Evolutionary conservation across 2,329 filamentous ascomycete species (phyloP).

Genomic region (Colletotrichum horii): DNA sequence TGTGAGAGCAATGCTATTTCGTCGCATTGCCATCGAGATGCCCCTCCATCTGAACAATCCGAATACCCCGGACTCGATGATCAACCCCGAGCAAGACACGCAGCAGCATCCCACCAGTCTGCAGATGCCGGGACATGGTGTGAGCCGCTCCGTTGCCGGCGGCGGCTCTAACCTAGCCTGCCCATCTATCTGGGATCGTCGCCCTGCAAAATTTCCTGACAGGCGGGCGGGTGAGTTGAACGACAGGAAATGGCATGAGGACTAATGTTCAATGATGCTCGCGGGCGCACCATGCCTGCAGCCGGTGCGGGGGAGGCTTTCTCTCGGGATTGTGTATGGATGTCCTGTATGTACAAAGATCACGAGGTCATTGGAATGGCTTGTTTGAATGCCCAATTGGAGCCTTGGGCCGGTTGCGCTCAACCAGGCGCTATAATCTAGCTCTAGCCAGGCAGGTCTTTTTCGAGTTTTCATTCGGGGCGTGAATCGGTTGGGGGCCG

Average conservation of each 20-base stretch:
- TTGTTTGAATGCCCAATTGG: not conserved
- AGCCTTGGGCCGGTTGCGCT: not conserved
- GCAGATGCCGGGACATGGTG: not conserved
- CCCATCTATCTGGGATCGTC: not conserved
- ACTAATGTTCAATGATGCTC: not conserved
- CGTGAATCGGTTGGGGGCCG: not conserved
- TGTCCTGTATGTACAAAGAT: not conserved
- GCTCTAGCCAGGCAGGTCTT: not conserved
- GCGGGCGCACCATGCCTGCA: not conserved
- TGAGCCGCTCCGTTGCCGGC: conserved; percentile 11
- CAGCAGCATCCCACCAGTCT: not conserved
- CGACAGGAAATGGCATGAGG: not conserved
- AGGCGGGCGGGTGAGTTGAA: not conserved
- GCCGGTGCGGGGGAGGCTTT: conserved; percentile 11
- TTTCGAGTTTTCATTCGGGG: not conserved
- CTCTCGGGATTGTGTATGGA: not conserved
- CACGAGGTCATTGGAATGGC: not conserved
- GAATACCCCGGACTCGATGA: not conserved
- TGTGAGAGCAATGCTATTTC: not conserved
- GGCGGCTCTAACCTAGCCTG: conserved; percentile 6
- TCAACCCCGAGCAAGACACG: conserved; percentile 5
- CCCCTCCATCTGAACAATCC: not conserved
- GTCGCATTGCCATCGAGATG: not conserved
- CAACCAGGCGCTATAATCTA: not conserved
- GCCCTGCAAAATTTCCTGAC: not conserved